Evolutionary conservation across 179 eudicot genomes (phyloP).

Genomic region (Silene coronaria): DNA sequence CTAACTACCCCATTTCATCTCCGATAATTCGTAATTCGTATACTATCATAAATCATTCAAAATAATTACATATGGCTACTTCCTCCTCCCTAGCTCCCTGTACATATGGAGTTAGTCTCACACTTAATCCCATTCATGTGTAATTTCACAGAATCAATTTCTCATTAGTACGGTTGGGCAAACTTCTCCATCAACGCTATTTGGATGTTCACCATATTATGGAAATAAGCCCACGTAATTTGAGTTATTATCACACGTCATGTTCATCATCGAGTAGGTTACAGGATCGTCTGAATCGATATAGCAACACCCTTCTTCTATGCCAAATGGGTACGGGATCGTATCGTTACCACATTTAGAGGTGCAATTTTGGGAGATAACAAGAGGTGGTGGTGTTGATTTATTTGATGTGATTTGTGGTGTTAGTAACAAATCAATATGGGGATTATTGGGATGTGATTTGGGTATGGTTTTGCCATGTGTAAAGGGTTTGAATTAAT

Average conservation of each 20-base stretch:
- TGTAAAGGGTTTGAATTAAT: background rate
- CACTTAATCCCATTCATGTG: no score
- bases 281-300: background rate
- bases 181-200: no score
- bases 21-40: no score
- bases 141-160: no score
- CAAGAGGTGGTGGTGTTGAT: background rate
- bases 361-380: background rate
- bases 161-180: no score
- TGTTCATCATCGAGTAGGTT: background rate
- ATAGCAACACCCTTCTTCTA: conserved; percentile 16
- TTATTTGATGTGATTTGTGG: background rate
- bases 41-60: no score
- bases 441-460: background rate
- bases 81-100: no score
- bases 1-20: no score
- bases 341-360: conserved; percentile 7
- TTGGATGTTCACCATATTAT: background rate
- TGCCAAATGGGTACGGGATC: conserved; percentile 30
- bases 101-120: no score
- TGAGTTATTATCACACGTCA: background rate
- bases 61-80: no score
- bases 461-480: background rate
- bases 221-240: no score
- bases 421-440: background rate